Percentiles rank a stretch among this genome's conserved stretches.
Conservation (phyloP, 2,329 filamentous ascomycete species). For the Aspergillus versicolor region DNA sequence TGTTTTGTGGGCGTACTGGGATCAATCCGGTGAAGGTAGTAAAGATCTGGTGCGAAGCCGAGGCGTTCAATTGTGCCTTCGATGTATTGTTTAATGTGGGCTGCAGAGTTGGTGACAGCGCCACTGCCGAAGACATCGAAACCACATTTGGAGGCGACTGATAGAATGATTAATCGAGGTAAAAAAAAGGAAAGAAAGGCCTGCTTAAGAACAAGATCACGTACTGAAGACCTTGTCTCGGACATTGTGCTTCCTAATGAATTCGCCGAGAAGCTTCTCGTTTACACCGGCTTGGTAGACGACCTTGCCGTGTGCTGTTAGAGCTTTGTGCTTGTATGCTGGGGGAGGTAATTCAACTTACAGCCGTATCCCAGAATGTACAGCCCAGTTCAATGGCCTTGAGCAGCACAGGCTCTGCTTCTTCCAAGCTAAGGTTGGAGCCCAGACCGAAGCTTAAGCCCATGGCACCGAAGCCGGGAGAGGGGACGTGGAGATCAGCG, state of each 20-base stretch:
- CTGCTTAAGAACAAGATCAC: not conserved
- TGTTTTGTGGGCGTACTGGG: slow-evolving; percentile 34
- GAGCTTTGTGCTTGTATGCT: not conserved
- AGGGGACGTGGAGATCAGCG: slow-evolving; percentile 37
- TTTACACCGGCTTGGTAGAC: slow-evolving; percentile 50
- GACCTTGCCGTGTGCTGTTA: slow-evolving; percentile 32
- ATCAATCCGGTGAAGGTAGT: slow-evolving; percentile 48
- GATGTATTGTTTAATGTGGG: slow-evolving; percentile 50
- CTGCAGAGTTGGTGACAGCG: slow-evolving; percentile 46
- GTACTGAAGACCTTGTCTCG: slow-evolving; percentile 43
- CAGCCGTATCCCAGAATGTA: slow-evolving; percentile 50
- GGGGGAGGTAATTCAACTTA: slow-evolving; percentile 20
- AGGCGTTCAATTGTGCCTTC: slow-evolving; percentile 51
- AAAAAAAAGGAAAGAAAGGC: no score
- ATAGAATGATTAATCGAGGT: not conserved
- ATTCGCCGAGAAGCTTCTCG: slow-evolving; percentile 52
- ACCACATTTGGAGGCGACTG: slow-evolving; percentile 53
- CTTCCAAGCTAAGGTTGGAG: slow-evolving; percentile 42
- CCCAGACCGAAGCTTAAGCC: slow-evolving; percentile 48
- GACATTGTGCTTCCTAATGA: slow-evolving; percentile 52
- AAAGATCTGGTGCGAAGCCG: slow-evolving; percentile 49
- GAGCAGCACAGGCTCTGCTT: slow-evolving; percentile 51
- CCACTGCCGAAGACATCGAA: slow-evolving; percentile 39
- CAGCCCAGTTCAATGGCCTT: slow-evolving; percentile 51
- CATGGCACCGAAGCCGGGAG: slow-evolving; percentile 53